Conservation (phyloP, 805 yeast species). For the Pichia exigua region DNA sequence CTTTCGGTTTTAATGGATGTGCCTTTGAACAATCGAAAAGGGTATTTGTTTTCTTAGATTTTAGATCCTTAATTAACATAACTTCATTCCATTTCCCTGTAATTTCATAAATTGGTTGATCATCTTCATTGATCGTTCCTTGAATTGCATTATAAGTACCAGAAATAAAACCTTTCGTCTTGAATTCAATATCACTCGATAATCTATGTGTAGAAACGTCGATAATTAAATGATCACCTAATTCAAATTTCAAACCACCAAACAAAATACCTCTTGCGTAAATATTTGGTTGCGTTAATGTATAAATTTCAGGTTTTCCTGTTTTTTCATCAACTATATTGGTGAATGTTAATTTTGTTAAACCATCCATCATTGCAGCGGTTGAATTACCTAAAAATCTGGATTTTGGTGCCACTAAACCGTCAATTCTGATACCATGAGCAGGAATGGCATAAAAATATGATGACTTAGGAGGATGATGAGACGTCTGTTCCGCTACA, state of each 20-base stretch:
- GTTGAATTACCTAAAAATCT: slow-evolving; percentile 91
- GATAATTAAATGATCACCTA: slow-evolving; percentile 87
- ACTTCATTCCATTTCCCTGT: slow-evolving; percentile 92
- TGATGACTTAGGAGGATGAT: slow-evolving; percentile 97
- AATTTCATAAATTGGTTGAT: slow-evolving; percentile 54
- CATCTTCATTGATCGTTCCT: slow-evolving; percentile 56
- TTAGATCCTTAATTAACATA: slow-evolving; percentile 55
- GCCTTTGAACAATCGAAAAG: slow-evolving; percentile 58
- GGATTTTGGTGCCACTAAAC: slow-evolving; percentile 80
- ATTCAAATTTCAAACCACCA: slow-evolving; percentile 82
- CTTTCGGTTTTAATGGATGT: slow-evolving; percentile 51
- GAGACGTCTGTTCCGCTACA: slow-evolving; percentile 90
- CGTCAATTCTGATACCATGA: slow-evolving; percentile 77
- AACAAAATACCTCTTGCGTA: slow-evolving; percentile 90
- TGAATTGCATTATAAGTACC: slow-evolving; percentile 88
- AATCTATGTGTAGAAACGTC: slow-evolving; percentile 51
- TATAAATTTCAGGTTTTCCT: slow-evolving; percentile 57
- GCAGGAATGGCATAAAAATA: slow-evolving; percentile 85
- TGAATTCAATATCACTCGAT: slow-evolving; percentile 82
- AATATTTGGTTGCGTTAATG: slow-evolving; percentile 90
- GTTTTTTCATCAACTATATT: slow-evolving; percentile 41
- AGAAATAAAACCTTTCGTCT: slow-evolving; percentile 87
- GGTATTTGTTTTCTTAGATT: slow-evolving; percentile 33
- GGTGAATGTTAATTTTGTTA: slow-evolving; percentile 60
- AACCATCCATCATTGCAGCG: slow-evolving; percentile 95